Evolutionary conservation across 345 rosid species (phyloP), one percentile per base, ranked within the genome.

Genomic region (Salix viminalis): DNA sequence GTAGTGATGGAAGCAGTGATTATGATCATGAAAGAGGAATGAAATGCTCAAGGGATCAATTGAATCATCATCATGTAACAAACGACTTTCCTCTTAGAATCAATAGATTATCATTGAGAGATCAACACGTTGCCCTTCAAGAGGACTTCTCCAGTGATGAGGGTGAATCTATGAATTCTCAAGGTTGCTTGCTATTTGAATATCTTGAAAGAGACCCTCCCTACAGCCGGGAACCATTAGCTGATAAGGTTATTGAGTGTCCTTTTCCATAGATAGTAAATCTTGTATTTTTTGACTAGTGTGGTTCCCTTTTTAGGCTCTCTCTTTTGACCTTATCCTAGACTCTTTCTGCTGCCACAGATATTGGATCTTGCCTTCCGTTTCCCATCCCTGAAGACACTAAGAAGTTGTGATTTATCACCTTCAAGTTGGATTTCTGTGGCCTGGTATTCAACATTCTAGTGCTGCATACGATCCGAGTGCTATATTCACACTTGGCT

Each of bases 1-100:
- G 79, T 80, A 72, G 83, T 84, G 97, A 94, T 79, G 89, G 89
- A 78, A 87, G 93, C 86, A 85, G 93, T 65, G 93, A 91, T 73
- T 85, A 83, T 85, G 96, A 91, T 76, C 83, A 80, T 24, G 97
- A 88, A 76, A 87, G 85, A 75, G 85, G 81, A 56, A 39, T 73
- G 5, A 84, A 73, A 68, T 75, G 52, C 65, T 60, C 77, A n/a
- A 84, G 86, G 69, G 84, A 82, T 32, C 85, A 69, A 37, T 62
- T 65, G 52, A 79, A 71, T 75, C 81, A 76, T 76, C 46, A 61
- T 23, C 73, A 6, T 70, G 37, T 76, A 65, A 69, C 36, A 19
- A 78, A 73, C 74, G 81, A 72, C 28, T 41, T 71, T 65, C 73
- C 79, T 71, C 39, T 30, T 21, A 66, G 77, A 80, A 72, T 76